Percentiles rank a stretch among this genome's conserved stretches.
Conservation (phyloP, 176 grass and related monocot genomes). For the sorghum (Sorghum bicolor) region Sorghum_bicolor_NCBIv3 NC_012878.2:58198501-58199000, state of each 20-base stretch:
- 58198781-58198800: slow-evolving; percentile 97
- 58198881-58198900: slow-evolving; percentile 65
- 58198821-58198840: slow-evolving; percentile 69
- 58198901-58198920: not conserved
- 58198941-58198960: slow-evolving; percentile 15
- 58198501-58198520: slow-evolving; percentile 50
- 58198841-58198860: slow-evolving; percentile 90
- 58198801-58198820: slow-evolving; percentile 92
- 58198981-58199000: slow-evolving; percentile 86
- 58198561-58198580: slow-evolving; percentile 72
- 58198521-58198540: slow-evolving; percentile 74
- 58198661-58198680: slow-evolving; percentile 97
- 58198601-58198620: slow-evolving; percentile 68
- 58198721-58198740: slow-evolving; percentile 41
- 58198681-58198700: slow-evolving; percentile 79
- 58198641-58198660: slow-evolving; percentile 92
- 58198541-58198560: slow-evolving; percentile 65
- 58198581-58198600: slow-evolving; percentile 76
- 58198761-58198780: slow-evolving; percentile 82
- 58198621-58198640: slow-evolving; percentile 86
- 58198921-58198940: not conserved
- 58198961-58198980: not conserved
- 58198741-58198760: slow-evolving; percentile 83
- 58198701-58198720: slow-evolving; percentile 84
- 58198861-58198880: slow-evolving; percentile 94